Evolutionary conservation across 495 filamentous ascomycete genomes (phyloP), one percentile per base, ranked within the genome.

Genomic region (Aspergillus leporis): DNA sequence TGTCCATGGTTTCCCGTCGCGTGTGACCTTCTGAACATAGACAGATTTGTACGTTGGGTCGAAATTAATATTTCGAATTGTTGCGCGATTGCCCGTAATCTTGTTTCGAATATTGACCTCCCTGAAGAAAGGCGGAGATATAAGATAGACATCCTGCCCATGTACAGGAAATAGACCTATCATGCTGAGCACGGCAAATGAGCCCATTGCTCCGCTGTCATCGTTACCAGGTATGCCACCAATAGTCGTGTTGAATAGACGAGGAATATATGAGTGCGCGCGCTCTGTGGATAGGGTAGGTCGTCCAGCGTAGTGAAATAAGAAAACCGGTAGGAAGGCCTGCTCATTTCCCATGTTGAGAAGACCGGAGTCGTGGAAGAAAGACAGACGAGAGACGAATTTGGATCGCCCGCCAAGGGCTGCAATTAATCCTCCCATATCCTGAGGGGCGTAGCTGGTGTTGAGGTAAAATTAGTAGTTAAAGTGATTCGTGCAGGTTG

Each of bases 301-400:
- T 0, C 88, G 78, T 7, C 86, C 88, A 0, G 83, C 81, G 63
- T 90, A 90, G 68, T 90, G 87, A 57, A 87, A 90, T 66, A 88
- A 85, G 63, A 81, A 90, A 0, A 89, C 80, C 0, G 85, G 85
- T 1, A 91, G 70, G 64, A 90, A 90, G 0, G 87, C 76, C 18
- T 86, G 87, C 60, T 92, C 88, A 63, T 92, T 88, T 13, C 87
- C 86, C 28, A 91, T 84, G 63, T 90, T 87, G 18, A 87, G 84
- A 4, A 91, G 83, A 0, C 77, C 77, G 3, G 84, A 82, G 53
- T 86, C 81, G 67, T 90, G 88, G 16, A 90, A 75, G 73, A 83
- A 91, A 61, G 83, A 70, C 0, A 92, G 78, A 1, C 88, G 84
- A 19, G 75, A 65, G 18, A 85, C 76, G 54, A 90, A 92, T n/a